Base-by-base conservation (phyloP, 2,329 filamentous ascomycete species). In the Aureobasidium melanogenum region DNA sequence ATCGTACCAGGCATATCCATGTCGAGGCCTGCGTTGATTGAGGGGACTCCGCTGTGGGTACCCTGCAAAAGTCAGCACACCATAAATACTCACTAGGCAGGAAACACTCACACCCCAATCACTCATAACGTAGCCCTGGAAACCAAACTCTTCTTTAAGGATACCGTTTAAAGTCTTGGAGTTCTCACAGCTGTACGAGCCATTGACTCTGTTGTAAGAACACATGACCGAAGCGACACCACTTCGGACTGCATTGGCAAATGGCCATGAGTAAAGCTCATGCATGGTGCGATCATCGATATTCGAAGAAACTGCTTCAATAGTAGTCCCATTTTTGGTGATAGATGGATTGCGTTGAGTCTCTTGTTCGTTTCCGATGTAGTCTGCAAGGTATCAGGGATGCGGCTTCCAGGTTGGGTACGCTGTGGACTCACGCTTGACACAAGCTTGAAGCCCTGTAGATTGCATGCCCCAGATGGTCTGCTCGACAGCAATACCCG, bases 151-250 rank as follows among this genome's bases (percentile, higher is more conserved):
- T 63, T 92, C 88, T 68, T 94, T 94, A 41, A 94, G 75, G 17
- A 94, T 80, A 0, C 87, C 87, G 67, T 92, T 94, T 65, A 94
- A 79, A 1, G 92, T 76, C 70, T 91, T 89, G 62, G 85, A 86
- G 70, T 94, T 90, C 55, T 85, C 82, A 67, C 87, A 89, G 2
- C 84, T 84, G 58, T 86, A 69, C 84, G 62, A 74, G n/a, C 71
- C 73, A 64, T 79, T 79, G 66, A 78, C 71, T 65, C 75, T 74
- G 55, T 79, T 77, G 67, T 95, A 95, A 0, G 87, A 85, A 69
- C 88, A 92, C 91, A 95, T 96, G 46, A 92, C 82, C 15, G 85
- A 84, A 0, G 84, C 89, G 1, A 91, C 89, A 14, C 89, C 89
- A 3, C 88, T 48, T 15, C 52, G 60, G 15, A 94, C 79, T 12